These are phyloP conservation scores for Chenopodium suecicum DNA, from an alignment of 148 eudicot species.

Conservation along the genomic window DNA sequence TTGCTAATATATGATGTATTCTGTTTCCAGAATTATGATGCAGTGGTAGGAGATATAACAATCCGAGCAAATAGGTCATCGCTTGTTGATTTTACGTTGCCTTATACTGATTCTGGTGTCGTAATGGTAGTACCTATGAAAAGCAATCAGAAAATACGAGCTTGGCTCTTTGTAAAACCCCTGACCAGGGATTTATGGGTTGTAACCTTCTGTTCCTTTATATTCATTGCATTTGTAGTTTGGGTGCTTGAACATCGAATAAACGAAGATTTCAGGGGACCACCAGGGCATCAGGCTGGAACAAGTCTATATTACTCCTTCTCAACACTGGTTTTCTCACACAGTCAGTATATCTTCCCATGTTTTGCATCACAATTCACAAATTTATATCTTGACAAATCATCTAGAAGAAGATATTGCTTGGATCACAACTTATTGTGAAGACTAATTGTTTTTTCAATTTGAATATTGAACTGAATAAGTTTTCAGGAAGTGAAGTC, in stretches of 20 bases:
- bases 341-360: slow-evolving; percentile 46
- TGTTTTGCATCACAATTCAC: not conserved
- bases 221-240: slow-evolving; percentile 64
- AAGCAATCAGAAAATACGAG: slow-evolving; percentile 36
- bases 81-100: slow-evolving; percentile 59
- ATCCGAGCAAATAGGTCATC: slow-evolving; percentile 47
- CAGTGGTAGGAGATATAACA: slow-evolving; percentile 60
- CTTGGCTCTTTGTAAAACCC: slow-evolving; percentile 62
- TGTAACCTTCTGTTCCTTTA: slow-evolving; percentile 47
- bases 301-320: slow-evolving; percentile 69
- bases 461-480: no score
- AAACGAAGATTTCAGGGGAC: slow-evolving; percentile 56
- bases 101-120: slow-evolving; percentile 64
- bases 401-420: not conserved
- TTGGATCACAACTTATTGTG: not conserved
- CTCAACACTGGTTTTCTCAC: slow-evolving; percentile 71
- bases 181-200: slow-evolving; percentile 63
- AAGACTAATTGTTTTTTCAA: not conserved
- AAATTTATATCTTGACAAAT: not conserved
- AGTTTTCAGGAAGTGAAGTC: no score
- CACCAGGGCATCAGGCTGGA: slow-evolving; percentile 57
- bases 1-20: not conserved
- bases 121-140: slow-evolving; percentile 49
- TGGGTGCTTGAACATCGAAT: slow-evolving; percentile 57
- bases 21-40: slow-evolving; percentile 46